Evolutionary conservation across 2,329 filamentous ascomycete species (phyloP).

Genomic region (Stachybotrys elegans): DNA sequence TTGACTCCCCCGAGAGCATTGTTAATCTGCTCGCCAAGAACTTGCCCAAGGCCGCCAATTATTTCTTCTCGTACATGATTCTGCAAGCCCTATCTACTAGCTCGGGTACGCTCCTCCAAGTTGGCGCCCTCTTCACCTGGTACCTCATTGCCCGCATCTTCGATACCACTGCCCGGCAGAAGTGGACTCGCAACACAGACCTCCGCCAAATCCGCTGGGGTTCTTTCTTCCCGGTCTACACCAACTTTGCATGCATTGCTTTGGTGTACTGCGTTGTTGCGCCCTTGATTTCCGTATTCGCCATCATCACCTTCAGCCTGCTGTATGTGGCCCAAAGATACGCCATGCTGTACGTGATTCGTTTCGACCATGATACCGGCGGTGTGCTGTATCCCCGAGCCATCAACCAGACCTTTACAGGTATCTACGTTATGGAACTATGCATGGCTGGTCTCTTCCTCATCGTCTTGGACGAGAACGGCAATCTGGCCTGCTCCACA

Average conservation of each 20-base stretch:
- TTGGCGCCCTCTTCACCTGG: conserved; percentile 74
- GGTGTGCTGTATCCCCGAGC: conserved; percentile 87
- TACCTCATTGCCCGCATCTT: conserved; percentile 75
- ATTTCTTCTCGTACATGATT: conserved; percentile 98
- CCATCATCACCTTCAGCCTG: conserved; percentile 83
- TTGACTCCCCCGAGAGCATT: conserved; percentile 57
- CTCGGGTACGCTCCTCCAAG: conserved; percentile 80
- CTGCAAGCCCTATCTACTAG: conserved; percentile 89
- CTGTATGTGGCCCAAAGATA: conserved; percentile 97
- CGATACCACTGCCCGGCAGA: conserved; percentile 75
- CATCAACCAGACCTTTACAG: conserved; percentile 93
- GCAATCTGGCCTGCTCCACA: conserved; percentile 55
- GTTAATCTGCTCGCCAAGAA: conserved; percentile 70
- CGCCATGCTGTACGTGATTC: conserved; percentile 90
- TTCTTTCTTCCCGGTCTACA: conserved; percentile 91
- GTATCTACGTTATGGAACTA: conserved; percentile 90
- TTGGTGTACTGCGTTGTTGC: conserved; percentile 85
- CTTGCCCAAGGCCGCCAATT: conserved; percentile 83
- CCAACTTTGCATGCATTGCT: conserved; percentile 90
- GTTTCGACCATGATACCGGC: conserved; percentile 85
- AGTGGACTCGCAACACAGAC: conserved; percentile 79
- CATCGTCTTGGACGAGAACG: conserved; percentile 56
- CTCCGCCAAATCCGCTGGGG: conserved; percentile 82
- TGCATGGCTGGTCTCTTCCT: conserved; percentile 89
- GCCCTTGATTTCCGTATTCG: conserved; percentile 87